Base-by-base conservation (phyloP, 768 basidiomycete genomes). In the Dentipellis fragilis region DNA sequence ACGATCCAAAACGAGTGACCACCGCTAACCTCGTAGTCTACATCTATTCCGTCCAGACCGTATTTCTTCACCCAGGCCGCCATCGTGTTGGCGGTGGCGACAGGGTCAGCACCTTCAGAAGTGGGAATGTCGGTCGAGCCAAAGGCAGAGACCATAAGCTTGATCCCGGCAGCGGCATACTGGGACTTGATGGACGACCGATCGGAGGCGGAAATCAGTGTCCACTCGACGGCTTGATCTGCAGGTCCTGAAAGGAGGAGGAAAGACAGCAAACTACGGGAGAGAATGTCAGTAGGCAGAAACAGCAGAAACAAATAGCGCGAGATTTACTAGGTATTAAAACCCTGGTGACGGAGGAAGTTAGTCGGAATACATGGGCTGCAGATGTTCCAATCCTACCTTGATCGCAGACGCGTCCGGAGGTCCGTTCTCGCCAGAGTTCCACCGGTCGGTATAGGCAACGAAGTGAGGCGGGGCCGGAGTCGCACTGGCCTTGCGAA, bases 131-230 rank as follows among this genome's bases (percentile, higher is more conserved):
- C 72, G 17, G 68, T 66, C 10, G 77, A 71, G 6, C 79, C 79
- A 58, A 83, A 83, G 3, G 70, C 72, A 47, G 79, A 78, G 4
- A 83, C 81, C 52, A 84, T 73, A 48, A 84, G 62, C 19, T 75
- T 77, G 64, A 83, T 81, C 17, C 81, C 81, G 6, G 80, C 80
- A 0, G 74, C 71, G 21, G 70, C 71, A 62, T 83, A 83, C 55
- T 77, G 71, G 0, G 73, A 58, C 57, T 79, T 66, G 61, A 76
- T 71, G 12, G 71, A 37, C 11, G 72, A 57, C 29, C 80, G 74
- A 36, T 76, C 64, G 16, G 59, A 58, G 4, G 68, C 67, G 1
- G 71, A 65, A 2, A 80, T 67, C 37, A 62, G 61, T 22, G 71
- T 62, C 78, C 77, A 80, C 56, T 73, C 72, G 51, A 66, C 64